Percentiles rank a stretch among this genome's conserved stretches.
Conservation (phyloP, 2,329 filamentous ascomycete genomes). For the Periconia sp. region DNA sequence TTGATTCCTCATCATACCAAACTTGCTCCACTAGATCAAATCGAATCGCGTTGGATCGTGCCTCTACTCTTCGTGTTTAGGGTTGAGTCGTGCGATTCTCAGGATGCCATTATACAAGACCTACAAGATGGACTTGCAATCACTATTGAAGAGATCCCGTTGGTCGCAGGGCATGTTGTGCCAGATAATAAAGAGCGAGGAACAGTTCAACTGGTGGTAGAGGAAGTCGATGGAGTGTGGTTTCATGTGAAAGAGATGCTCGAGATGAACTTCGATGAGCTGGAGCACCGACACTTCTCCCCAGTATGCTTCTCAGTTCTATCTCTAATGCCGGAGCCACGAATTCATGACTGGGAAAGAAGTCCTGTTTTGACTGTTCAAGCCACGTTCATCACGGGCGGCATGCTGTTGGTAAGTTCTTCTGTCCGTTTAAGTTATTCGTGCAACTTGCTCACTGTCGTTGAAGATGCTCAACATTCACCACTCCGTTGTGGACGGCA, state of each 20-base stretch:
- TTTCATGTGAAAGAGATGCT: neutral
- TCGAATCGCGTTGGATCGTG: neutral
- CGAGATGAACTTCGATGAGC: neutral
- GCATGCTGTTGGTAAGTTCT: neutral
- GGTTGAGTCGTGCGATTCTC: neutral
- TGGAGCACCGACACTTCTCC: neutral
- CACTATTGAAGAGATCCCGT: neutral
- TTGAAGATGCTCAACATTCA: neutral
- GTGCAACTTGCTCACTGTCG: neutral
- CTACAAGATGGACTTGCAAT: neutral
- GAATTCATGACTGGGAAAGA: neutral
- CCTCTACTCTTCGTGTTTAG: neutral
- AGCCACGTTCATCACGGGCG: neutral
- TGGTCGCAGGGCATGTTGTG: neutral
- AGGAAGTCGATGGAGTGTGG: neutral
- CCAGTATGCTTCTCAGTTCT: neutral
- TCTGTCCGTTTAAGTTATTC: neutral
- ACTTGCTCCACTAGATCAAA: neutral
- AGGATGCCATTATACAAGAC: neutral
- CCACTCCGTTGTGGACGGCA: neutral
- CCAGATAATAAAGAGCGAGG: neutral
- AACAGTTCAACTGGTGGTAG: neutral
- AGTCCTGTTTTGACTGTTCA: neutral
- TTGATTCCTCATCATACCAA: neutral
- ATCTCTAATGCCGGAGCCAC: neutral